Base-by-base conservation (phyloP, 2,329 filamentous ascomycete species). In the Alternaria longipes region DNA sequence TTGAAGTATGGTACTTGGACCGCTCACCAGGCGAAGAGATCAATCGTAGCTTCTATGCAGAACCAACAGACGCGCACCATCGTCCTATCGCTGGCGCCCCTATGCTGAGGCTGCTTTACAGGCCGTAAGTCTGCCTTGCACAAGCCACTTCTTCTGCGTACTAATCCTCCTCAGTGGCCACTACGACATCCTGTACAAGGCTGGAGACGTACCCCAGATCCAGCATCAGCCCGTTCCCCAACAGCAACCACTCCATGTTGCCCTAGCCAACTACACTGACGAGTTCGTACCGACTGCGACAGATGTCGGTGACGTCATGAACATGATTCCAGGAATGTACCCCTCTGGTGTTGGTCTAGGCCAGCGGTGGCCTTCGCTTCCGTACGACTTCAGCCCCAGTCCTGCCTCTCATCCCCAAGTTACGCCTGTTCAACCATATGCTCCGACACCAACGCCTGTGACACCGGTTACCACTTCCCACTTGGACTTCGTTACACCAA, bases 1-100 rank as follows among this genome's bases (percentile, higher is more conserved):
- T 98, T 20, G 93, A 97, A 74, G 91, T 98, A 64, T 89, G 93
- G 55, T 97, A 98, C 75, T 87, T 99, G 8, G 95, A 98, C 76
- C 89, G 93, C 69, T 97, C 91, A 71, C 84, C 88, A 46, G 94
- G 93, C 18, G 85, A 86, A 47, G 85, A 91, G 70, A 92, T 93
- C 71, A 97, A 92, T 74, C 69, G 69, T 54, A 86, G 84, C 32
- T 89, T 91, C 75, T 85, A 85, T 22, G 87, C 91, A 70, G 89
- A 83, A 59, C 79, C 81, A n/a, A 71, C 74, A 14, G 73, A 74
- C 52, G 69, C 85, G 3, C 83, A 86, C 24, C 86, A 44, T 77
- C 69, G 74, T 32, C 61, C 69, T 54, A 76, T 77, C 12, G 72
- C 65, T 53, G 75, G 76, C 85, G 62, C 85, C 84, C 74, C 94